A percentile compares a stretch with the other conserved stretches of the same genome.
Conservation (phyloP, 257 asterid genomes). For the Nicotiana paniculata region DNA sequence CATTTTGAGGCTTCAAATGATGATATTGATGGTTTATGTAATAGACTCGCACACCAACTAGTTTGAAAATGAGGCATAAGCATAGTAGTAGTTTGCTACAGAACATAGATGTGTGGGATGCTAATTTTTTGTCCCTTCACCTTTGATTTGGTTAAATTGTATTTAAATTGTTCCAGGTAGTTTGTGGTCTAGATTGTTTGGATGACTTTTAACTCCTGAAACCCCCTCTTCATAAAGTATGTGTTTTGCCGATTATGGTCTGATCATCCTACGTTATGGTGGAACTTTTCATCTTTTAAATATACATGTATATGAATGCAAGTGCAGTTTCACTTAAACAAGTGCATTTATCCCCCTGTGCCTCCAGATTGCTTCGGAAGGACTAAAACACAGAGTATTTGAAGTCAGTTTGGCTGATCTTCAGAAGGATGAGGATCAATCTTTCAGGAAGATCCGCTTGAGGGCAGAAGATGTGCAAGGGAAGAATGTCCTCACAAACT, state of each 20-base stretch:
- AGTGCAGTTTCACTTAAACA: not conserved
- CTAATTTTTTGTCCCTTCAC: not conserved
- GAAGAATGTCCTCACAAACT: slow-evolving; percentile 23
- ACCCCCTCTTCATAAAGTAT: not conserved
- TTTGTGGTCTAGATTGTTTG: not conserved
- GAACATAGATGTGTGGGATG: not conserved
- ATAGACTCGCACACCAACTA: not conserved
- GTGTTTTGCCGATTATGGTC: not conserved
- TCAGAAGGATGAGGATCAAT: slow-evolving; percentile 25
- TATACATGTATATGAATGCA: not conserved
- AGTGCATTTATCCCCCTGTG: not conserved
- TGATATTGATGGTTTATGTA: too few relatives aligned
- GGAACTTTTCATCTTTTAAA: not conserved
- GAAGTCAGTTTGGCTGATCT: slow-evolving; percentile 26
- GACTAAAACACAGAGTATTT: slow-evolving; percentile 22
- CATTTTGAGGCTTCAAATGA: too few relatives aligned
- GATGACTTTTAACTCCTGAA: not conserved
- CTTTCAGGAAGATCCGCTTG: slow-evolving; percentile 26
- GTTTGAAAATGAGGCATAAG: not conserved
- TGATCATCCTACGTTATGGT: not conserved
- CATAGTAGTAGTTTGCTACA: not conserved
- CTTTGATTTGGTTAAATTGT: not conserved
- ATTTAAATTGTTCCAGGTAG: not conserved
- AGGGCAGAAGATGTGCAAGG: slow-evolving; percentile 31
- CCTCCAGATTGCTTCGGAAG: slow-evolving; percentile 26